Evolutionary conservation across 1,139 yeast species (phyloP).

Genomic region (Suhomyces bokatorum): DNA sequence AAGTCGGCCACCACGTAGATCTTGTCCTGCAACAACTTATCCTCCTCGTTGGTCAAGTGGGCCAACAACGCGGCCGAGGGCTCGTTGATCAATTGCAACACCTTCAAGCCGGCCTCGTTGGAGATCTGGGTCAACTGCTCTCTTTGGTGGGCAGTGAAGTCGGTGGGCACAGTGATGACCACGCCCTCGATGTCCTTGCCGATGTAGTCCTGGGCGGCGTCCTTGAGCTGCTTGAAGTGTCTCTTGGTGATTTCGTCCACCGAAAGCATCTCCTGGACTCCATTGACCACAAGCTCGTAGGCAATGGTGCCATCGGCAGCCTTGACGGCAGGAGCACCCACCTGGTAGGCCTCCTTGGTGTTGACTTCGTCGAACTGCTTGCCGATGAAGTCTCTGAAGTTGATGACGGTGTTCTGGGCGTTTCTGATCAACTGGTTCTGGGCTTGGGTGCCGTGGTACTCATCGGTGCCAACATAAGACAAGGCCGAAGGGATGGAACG

Average conservation of each 20-base stretch:
- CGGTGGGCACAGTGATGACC: conserved; percentile 89
- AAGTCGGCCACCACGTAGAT: conserved; percentile 91
- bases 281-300: conserved; percentile 58
- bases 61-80: conserved; percentile 92
- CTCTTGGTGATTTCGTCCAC: conserved; percentile 80
- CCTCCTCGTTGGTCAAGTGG: conserved; percentile 57
- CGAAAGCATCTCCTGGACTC: conserved; percentile 48
- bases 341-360: conserved; percentile 51
- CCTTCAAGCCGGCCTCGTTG: conserved; percentile 70
- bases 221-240: conserved; percentile 78
- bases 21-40: conserved; percentile 65
- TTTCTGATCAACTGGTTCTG: conserved; percentile 88
- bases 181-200: conserved; percentile 81
- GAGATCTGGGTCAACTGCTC: conserved; percentile 63
- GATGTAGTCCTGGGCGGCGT: conserved; percentile 90
- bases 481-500: conserved; percentile 93
- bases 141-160: conserved; percentile 75
- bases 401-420: conserved; percentile 80
- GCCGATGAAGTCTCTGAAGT: conserved; percentile 93
- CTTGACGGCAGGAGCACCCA: conserved; percentile 76
- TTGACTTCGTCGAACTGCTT: conserved; percentile 69
- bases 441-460: conserved; percentile 97
- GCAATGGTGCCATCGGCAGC: conserved; percentile 65
- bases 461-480: conserved; percentile 91
- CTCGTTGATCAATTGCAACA: conserved; percentile 87